Evolutionary conservation across 805 yeast species (phyloP), one percentile per base, ranked within the genome.

Genomic region (Candida maesae): DNA sequence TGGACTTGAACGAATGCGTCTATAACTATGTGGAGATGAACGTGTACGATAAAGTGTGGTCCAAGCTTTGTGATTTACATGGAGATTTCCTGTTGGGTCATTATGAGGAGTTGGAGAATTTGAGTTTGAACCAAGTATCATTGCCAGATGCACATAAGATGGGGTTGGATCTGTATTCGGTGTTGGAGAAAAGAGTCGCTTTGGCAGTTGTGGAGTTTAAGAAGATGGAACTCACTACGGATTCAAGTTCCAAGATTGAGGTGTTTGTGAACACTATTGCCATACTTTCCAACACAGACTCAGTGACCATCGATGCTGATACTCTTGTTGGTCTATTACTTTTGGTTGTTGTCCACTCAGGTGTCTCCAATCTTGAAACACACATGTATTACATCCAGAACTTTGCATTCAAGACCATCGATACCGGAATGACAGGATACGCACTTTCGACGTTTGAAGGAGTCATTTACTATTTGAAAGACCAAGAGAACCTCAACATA

Each of bases 401-500:
- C 29, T 87, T 83, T 53, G 71, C 81, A 3, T 60, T 61, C 27
- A 64, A 61, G n/a, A 69, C 68, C 29, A 53, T 68, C 7, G 76
- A 70, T 31, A 56, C 68, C 4, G 96, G 96, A 0, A 67, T 76
- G 18, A 59, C 75, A 23, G 95, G 86, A 10, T 91, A 91, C 58
- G 81, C 89, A 1, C 50, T 88, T 12, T 82, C 95, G 33, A 87
- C 95, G 6, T 67, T 89, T 33, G 95, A 89, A 52, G 95, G 89
- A 0, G 95, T 86, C 0, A 54, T 87, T 8, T 76, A 66, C 41
- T 91, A 83, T 53, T 66, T 88, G n/a, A 63, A 63, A 25, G 62
- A 70, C 27, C 39, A 46, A 6, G 59, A 56, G 10, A 72, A 71
- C 35, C 34, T 64, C 8, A 61, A 62, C 2, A 56, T 60, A 4